Percentiles rank a stretch among this genome's conserved stretches.
Evolutionary conservation across 768 basidiomycete genomes (phyloP).

Genomic region (Tubosaeta sp.): DNA sequence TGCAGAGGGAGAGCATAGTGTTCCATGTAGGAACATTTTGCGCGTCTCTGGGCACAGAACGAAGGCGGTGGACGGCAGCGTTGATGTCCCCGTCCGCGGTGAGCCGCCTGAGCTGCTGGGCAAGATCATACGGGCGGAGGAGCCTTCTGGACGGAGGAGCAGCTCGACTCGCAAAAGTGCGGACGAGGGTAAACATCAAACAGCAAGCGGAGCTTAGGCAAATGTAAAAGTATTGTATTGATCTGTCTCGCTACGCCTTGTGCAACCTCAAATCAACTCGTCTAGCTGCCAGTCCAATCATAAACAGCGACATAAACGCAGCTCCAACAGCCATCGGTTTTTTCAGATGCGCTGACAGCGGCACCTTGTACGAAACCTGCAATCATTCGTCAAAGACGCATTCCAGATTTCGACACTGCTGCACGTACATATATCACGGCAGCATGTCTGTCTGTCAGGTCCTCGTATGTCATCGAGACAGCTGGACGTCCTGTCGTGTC

Average conservation of each 20-base stretch:
- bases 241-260: slow-evolving; percentile 23
- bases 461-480: slow-evolving; percentile 65
- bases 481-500: slow-evolving; percentile 87
- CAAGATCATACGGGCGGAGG: slow-evolving; percentile 62
- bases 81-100: slow-evolving; percentile 53
- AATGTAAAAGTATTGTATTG: neutral
- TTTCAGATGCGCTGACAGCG: slow-evolving; percentile 73
- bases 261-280: slow-evolving; percentile 52
- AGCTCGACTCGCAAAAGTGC: slow-evolving; percentile 1
- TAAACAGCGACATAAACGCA: slow-evolving; percentile 67
- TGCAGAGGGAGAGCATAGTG: slow-evolving; percentile 62
- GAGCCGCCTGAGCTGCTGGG: slow-evolving; percentile 53
- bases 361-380: slow-evolving; percentile 86
- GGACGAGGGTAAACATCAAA: slow-evolving; percentile 1
- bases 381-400: slow-evolving; percentile 7
- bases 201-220: neutral
- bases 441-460: slow-evolving; percentile 76
- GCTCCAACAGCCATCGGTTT: slow-evolving; percentile 79
- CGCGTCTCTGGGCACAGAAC: slow-evolving; percentile 64
- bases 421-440: slow-evolving; percentile 76
- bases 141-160: slow-evolving; percentile 21
- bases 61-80: slow-evolving; percentile 61
- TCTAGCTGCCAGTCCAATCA: slow-evolving; percentile 40
- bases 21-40: slow-evolving; percentile 80
- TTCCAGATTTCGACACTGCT: neutral